Percentiles rank a stretch among this genome's conserved stretches.
phyloP scores from a whole-genome alignment of 1,284 basidiomycete species.

The Pulchroboletus neoregius region DNA sequence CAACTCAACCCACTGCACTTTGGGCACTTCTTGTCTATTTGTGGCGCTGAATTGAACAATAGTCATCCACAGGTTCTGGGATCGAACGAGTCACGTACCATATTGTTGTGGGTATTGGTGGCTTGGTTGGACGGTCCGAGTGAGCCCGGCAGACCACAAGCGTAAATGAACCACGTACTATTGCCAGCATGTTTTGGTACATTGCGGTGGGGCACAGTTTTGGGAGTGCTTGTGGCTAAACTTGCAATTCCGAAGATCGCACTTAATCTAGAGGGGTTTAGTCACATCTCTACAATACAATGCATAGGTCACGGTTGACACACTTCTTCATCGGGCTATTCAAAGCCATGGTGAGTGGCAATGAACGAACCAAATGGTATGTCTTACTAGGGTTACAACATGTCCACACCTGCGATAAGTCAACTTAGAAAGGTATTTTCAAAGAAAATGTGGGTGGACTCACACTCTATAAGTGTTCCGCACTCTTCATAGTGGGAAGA shows the following conservation, averaged over 20 bases:
- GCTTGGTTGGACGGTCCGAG: slow-evolving; percentile 33
- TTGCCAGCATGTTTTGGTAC: slow-evolving; percentile 63
- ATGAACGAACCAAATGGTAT: slow-evolving; percentile 5
- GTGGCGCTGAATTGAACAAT: slow-evolving; percentile 39
- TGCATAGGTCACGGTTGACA: slow-evolving; percentile 9
- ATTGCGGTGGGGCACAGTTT: slow-evolving; percentile 48
- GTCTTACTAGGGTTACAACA: slow-evolving; percentile 48
- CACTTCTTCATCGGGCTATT: slow-evolving; percentile 63
- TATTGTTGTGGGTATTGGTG: slow-evolving; percentile 68
- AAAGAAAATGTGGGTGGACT: slow-evolving; percentile 13
- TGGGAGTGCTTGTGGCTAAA: slow-evolving; percentile 60
- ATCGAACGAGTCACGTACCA: slow-evolving; percentile 38
- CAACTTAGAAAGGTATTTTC: slow-evolving; percentile 8
- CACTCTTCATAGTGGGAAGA: slow-evolving; percentile 36
- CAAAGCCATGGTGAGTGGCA: slow-evolving; percentile 9
- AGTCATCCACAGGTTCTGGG: slow-evolving; percentile 44
- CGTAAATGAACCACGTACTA: slow-evolving; percentile 47
- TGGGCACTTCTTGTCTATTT: slow-evolving; percentile 34
- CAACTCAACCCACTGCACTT: slow-evolving; percentile 22
- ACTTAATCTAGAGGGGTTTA: slow-evolving; percentile 51
- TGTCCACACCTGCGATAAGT: slow-evolving; percentile 51
- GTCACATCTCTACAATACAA: slow-evolving; percentile 1
- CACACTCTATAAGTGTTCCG: slow-evolving; percentile 49
- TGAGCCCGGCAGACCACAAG: slow-evolving; percentile 11
- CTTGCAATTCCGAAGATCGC: slow-evolving; percentile 55